A percentile compares a stretch with the other conserved stretches of the same genome.
phyloP scores from a whole-genome alignment of 2,329 filamentous ascomycete genomes.

The Neofusicoccum ribis region DNA sequence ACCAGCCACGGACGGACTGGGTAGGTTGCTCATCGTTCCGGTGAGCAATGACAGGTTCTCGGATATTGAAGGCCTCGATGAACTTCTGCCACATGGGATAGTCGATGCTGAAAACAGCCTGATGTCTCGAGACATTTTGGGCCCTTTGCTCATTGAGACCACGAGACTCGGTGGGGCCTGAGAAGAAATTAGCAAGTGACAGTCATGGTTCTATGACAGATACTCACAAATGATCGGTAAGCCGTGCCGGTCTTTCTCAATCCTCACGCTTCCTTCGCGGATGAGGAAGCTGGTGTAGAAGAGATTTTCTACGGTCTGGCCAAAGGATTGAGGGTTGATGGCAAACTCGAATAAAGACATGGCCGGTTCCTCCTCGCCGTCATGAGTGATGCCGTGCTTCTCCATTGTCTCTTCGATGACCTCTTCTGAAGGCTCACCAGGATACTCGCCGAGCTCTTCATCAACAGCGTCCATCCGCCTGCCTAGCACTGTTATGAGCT shows the following conservation, averaged over 20 bases:
- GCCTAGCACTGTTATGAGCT: slow-evolving; percentile 51
- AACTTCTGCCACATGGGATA: slow-evolving; percentile 80
- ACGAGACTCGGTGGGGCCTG: slow-evolving; percentile 48
- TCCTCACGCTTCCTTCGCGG: slow-evolving; percentile 74
- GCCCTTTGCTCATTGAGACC: slow-evolving; percentile 57
- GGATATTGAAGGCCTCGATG: slow-evolving; percentile 73
- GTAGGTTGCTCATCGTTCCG: slow-evolving; percentile 60
- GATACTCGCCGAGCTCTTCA: slow-evolving; percentile 40
- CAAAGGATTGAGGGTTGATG: slow-evolving; percentile 86
- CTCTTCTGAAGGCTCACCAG: slow-evolving; percentile 37
- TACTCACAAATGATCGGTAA: slow-evolving; percentile 78
- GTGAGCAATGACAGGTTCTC: slow-evolving; percentile 81
- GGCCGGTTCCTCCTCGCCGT: slow-evolving; percentile 57
- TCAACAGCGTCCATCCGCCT: slow-evolving; percentile 44
- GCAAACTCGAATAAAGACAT: slow-evolving; percentile 83
- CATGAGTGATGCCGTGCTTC: slow-evolving; percentile 60
- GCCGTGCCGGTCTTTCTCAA: slow-evolving; percentile 71
- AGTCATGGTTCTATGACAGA: too few relatives aligned
- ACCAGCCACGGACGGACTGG: slow-evolving; percentile 64
- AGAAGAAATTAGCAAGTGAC: neutral
- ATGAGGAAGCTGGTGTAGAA: slow-evolving; percentile 97
- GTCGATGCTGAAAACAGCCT: slow-evolving; percentile 86
- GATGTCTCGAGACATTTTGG: slow-evolving; percentile 62
- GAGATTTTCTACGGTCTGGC: slow-evolving; percentile 93
- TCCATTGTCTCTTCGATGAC: slow-evolving; percentile 58